These are phyloP conservation scores for Ceratocystis colombiana DNA, from an alignment of 2,329 filamentous ascomycete genomes.

Conservation along the genomic window DNA sequence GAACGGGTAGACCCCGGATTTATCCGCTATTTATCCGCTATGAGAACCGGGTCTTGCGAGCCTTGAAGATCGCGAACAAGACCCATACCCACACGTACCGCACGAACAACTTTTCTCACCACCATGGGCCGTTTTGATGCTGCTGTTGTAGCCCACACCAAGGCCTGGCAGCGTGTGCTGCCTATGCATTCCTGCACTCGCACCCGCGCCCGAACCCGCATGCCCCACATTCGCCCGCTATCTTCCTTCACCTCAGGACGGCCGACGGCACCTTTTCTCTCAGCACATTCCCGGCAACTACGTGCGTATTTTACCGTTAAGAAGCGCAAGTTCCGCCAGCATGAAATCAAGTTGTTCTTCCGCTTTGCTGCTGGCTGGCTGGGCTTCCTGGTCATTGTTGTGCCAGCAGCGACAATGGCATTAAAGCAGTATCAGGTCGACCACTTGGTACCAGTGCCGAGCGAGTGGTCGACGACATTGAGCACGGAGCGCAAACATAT, in stretches of 20 bases:
- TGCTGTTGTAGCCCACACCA: conserved; percentile 28
- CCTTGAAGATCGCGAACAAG: neutral
- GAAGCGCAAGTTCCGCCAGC: conserved; percentile 57
- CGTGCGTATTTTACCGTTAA: conserved; percentile 68
- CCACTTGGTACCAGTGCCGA: conserved; percentile 21
- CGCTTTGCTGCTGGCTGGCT: conserved; percentile 38
- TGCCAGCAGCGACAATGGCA: conserved; percentile 19
- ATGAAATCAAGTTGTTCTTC: conserved; percentile 58
- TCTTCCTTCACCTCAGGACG: conserved; percentile 36
- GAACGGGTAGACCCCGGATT: neutral
- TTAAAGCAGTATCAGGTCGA: conserved; percentile 22
- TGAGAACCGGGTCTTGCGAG: neutral
- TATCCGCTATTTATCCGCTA: neutral
- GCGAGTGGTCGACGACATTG: conserved; percentile 18
- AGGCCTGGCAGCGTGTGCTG: conserved; percentile 28
- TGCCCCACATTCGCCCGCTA: conserved; percentile 42
- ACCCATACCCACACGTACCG: neutral
- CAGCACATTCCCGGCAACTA: conserved; percentile 40
- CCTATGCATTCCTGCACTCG: conserved; percentile 11
- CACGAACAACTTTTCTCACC: neutral
- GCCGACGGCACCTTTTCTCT: conserved; percentile 45
- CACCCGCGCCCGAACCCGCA: neutral
- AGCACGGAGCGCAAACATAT: conserved; percentile 14
- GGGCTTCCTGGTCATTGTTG: conserved; percentile 16
- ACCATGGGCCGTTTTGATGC: conserved; percentile 1